These are phyloP conservation scores for Dothideomycetidae sp. DNA, from an alignment of 2,329 filamentous ascomycete genomes.

Conservation along the genomic window DNA sequence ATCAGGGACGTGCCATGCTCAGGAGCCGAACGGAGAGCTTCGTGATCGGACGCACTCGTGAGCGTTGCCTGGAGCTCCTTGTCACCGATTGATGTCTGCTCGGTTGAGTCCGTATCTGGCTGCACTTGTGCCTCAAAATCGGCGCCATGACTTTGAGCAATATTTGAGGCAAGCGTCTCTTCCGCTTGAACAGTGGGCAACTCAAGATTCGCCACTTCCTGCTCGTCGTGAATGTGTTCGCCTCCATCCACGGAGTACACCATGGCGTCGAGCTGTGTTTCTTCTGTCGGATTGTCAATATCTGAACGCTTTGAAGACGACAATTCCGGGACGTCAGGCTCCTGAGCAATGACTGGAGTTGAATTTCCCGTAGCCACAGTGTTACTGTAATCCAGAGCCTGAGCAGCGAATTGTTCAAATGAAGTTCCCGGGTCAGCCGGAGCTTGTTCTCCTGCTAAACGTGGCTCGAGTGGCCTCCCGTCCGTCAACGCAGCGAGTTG, in stretches of 20 bases:
- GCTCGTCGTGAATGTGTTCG: background rate
- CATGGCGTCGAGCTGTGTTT: background rate
- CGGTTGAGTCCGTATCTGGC: background rate
- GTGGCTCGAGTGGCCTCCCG: background rate
- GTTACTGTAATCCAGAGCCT: constrained; percentile 9
- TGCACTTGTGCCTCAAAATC: too few relatives aligned
- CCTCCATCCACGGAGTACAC: background rate
- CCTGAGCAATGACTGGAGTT: background rate
- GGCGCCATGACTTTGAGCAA: background rate
- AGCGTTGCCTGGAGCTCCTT: background rate
- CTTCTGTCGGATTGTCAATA: background rate
- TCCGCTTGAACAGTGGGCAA: background rate
- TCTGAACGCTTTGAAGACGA: too few relatives aligned
- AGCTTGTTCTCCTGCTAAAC: background rate
- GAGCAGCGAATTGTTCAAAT: constrained; percentile 8
- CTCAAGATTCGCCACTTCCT: background rate
- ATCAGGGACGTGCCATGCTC: background rate
- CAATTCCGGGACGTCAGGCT: too few relatives aligned
- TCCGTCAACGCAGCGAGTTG: constrained; percentile 1
- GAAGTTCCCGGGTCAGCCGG: background rate
- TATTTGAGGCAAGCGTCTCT: background rate
- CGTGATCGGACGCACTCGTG: background rate
- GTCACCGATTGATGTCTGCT: background rate
- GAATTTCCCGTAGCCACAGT: background rate
- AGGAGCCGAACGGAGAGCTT: background rate